phyloP scores from a whole-genome alignment of 2,329 filamentous ascomycete genomes.

The Pestalotiopsis sp. region DNA sequence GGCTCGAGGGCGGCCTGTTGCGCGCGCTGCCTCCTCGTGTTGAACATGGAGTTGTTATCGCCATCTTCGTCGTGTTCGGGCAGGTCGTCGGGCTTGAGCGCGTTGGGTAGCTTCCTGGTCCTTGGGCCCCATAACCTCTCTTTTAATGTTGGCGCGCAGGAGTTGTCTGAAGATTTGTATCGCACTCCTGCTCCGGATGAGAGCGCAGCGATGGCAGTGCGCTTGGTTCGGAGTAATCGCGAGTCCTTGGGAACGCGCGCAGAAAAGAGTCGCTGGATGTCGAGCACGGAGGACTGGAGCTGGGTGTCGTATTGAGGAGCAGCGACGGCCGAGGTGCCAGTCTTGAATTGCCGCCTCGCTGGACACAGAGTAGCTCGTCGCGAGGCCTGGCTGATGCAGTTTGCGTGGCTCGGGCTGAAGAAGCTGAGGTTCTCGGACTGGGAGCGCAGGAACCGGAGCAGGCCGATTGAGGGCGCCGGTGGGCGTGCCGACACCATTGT shows the following conservation, averaged over 20 bases:
- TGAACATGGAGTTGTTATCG: constrained; percentile 65
- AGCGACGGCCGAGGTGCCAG: constrained; percentile 15
- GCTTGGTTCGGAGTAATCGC: constrained; percentile 14
- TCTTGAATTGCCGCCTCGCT: constrained; percentile 23
- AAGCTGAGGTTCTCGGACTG: constrained; percentile 66
- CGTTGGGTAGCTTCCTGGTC: constrained; percentile 39
- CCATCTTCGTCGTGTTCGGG: constrained; percentile 62
- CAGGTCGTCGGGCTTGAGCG: constrained; percentile 59
- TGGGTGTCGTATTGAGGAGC: constrained; percentile 14
- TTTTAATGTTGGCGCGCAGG: constrained; percentile 42
- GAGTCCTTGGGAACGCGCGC: constrained; percentile 15
- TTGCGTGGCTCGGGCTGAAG: constrained; percentile 43
- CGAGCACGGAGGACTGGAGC: constrained; percentile 26
- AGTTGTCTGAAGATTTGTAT: constrained; percentile 29
- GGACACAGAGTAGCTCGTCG: constrained; percentile 23
- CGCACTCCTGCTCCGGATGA: constrained; percentile 22
- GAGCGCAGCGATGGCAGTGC: constrained; percentile 15
- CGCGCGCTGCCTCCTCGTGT: constrained; percentile 68
- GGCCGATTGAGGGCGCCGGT: constrained; percentile 54
- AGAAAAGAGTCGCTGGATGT: constrained; percentile 24
- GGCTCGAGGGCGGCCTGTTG: constrained; percentile 82
- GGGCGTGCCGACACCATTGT: constrained; percentile 47
- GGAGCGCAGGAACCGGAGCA: constrained; percentile 73
- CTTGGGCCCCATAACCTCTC: constrained; percentile 51
- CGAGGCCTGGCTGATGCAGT: constrained; percentile 12